These are phyloP conservation scores for Boletales sp. DNA, from an alignment of 768 basidiomycete genomes.

Conservation along the genomic window DNA sequence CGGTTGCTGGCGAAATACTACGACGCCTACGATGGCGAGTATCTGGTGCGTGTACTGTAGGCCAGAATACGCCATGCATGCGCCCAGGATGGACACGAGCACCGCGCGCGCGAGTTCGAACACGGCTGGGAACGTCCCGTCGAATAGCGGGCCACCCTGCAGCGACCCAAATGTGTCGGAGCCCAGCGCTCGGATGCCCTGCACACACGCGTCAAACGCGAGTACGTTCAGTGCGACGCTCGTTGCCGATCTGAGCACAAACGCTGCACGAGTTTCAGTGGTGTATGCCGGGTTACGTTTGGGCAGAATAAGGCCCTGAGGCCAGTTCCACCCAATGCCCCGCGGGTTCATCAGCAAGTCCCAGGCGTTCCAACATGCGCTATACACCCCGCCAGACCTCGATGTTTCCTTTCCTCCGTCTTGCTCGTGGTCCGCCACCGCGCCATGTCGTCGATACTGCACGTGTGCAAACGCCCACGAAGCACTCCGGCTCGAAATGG, in stretches of 20 bases:
- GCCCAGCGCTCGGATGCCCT: conserved; percentile 25
- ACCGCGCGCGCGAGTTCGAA: conserved; percentile 36
- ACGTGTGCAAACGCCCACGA: conserved; percentile 19
- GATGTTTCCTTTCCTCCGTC: neutral
- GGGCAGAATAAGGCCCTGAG: conserved; percentile 15
- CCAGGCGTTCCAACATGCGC: conserved; percentile 25
- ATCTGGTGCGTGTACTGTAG: conserved; percentile 43
- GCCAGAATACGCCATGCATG: conserved; percentile 42
- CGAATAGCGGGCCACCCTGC: conserved; percentile 35
- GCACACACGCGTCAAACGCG: conserved; percentile 15
- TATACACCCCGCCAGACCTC: conserved; percentile 2
- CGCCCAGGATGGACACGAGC: conserved; percentile 39
- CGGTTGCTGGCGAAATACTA: conserved; percentile 44
- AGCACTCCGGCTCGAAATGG: conserved; percentile 12
- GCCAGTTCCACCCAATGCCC: conserved; percentile 29
- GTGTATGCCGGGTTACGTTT: neutral
- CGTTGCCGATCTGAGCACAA: conserved; percentile 6
- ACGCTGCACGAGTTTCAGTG: conserved; percentile 9
- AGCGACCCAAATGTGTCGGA: conserved; percentile 36
- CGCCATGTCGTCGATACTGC: conserved; percentile 11
- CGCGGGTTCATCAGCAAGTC: conserved; percentile 23
- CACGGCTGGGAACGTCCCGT: conserved; percentile 30
- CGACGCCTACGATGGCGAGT: conserved; percentile 40
- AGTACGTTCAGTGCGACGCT: conserved; percentile 5
- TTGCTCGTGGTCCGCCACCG: neutral